Percentiles rank a stretch among this genome's conserved stretches.
Conservation (phyloP, 129 eudicot genomes). For the Flaveria robusta region DNA sequence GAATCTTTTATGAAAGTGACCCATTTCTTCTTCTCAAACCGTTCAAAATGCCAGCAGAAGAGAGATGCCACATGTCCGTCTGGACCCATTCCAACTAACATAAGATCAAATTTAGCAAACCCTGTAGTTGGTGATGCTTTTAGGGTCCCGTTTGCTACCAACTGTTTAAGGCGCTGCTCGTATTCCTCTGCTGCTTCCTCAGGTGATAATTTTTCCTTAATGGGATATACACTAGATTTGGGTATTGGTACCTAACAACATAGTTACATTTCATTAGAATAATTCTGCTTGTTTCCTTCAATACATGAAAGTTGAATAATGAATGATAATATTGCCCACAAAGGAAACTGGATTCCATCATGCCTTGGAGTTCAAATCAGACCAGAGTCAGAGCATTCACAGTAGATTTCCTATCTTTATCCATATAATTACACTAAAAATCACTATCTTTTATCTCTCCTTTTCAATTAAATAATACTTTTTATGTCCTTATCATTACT, state of each 20-base stretch:
- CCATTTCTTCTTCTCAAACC: constrained; percentile 66
- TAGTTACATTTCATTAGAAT: neutral
- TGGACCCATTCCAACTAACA: constrained; percentile 92
- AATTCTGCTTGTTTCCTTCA: neutral
- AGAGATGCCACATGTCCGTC: constrained; percentile 95
- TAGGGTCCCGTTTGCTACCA: constrained; percentile 44
- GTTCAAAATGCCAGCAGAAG: constrained; percentile 68
- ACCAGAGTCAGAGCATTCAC: neutral
- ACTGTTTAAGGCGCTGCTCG: constrained; percentile 52
- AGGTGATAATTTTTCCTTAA: constrained; percentile 56
- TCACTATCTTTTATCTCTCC: no score
- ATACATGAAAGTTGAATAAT: neutral
- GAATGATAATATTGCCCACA: neutral
- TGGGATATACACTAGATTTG: constrained; percentile 50
- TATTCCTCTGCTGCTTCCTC: constrained; percentile 83
- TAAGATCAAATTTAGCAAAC: constrained; percentile 75
- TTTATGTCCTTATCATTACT: no score
- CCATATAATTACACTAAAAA: no score
- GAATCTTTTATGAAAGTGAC: constrained; percentile 81
- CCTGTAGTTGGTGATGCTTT: constrained; percentile 45
- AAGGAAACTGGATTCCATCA: neutral
- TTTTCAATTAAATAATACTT: no score
- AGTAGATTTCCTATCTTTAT: no score
- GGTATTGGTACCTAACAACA: constrained; percentile 72
- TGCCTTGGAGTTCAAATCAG: neutral